Evolutionary conservation across 768 basidiomycete genomes (phyloP).

Genomic region (Clathrus columnatus): DNA sequence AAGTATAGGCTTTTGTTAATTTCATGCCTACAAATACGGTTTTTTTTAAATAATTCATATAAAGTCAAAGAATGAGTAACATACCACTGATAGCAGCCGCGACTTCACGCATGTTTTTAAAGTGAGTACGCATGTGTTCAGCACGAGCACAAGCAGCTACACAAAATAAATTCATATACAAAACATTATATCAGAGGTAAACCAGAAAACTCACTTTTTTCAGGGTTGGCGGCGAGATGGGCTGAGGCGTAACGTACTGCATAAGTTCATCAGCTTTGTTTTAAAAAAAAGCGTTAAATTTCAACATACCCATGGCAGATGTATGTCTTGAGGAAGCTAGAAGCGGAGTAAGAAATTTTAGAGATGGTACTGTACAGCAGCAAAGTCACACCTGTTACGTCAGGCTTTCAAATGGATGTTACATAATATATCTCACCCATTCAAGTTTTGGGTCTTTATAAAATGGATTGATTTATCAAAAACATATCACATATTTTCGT

Average conservation of each 20-base stretch:
- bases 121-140: slow-evolving; percentile 97
- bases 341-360: not conserved
- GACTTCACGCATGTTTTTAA: slow-evolving; percentile 99
- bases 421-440: no score
- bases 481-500: no score
- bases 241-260: slow-evolving; percentile 92
- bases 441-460: no score
- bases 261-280: not conserved
- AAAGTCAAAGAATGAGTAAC: slow-evolving; percentile 20
- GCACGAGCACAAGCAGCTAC: slow-evolving; percentile 86
- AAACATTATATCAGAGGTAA: not conserved
- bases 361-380: slow-evolving; percentile 9
- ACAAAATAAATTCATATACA: slow-evolving; percentile 12
- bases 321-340: slow-evolving; percentile 6
- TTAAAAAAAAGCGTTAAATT: not conserved
- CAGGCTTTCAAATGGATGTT: no score
- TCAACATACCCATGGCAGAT: slow-evolving; percentile 1
- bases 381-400: not conserved
- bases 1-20: slow-evolving; percentile 89
- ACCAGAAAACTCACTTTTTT: slow-evolving; percentile 66
- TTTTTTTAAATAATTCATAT: no score
- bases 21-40: slow-evolving; percentile 64
- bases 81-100: slow-evolving; percentile 86
- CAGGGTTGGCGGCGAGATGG: slow-evolving; percentile 80
- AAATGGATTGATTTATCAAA: no score